Percentiles rank a stretch among this genome's conserved stretches.
Evolutionary conservation across 352 stramenopile species (phyloP).

Genomic region (Globisporangium radiosum): DNA sequence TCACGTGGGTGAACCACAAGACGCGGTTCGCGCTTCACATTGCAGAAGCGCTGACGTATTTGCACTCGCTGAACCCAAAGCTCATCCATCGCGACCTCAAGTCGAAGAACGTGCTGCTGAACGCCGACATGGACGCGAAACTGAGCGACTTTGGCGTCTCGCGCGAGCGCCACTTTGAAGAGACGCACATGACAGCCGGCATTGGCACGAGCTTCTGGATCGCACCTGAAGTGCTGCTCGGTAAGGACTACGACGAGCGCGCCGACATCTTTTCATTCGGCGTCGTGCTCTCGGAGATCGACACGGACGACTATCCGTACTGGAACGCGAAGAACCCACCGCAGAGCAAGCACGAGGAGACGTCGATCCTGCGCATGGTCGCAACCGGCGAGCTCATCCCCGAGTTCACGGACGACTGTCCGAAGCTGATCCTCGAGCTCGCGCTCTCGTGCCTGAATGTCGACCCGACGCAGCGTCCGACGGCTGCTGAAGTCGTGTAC

Average conservation of each 20-base stretch:
- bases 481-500: slow-evolving; percentile 50
- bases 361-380: slow-evolving; percentile 58
- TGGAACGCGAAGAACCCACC: slow-evolving; percentile 49
- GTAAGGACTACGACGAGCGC: slow-evolving; percentile 46
- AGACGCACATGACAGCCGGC: slow-evolving; percentile 63
- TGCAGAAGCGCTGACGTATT: slow-evolving; percentile 47
- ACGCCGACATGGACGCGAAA: slow-evolving; percentile 56
- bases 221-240: slow-evolving; percentile 53
- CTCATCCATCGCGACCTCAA: slow-evolving; percentile 31
- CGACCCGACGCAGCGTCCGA: slow-evolving; percentile 53
- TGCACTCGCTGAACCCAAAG: slow-evolving; percentile 61
- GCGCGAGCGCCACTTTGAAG: slow-evolving; percentile 42
- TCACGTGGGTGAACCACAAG: slow-evolving; percentile 53
- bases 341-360: slow-evolving; percentile 43
- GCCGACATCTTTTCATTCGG: slow-evolving; percentile 53
- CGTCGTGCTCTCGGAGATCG: slow-evolving; percentile 46
- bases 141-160: slow-evolving; percentile 79
- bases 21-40: slow-evolving; percentile 47
- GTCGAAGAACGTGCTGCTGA: slow-evolving; percentile 24
- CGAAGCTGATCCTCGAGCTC: slow-evolving; percentile 35
- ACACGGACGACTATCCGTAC: slow-evolving; percentile 57
- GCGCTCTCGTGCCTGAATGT: slow-evolving; percentile 42
- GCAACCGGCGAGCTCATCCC: slow-evolving; percentile 43
- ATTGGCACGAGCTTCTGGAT: slow-evolving; percentile 74
- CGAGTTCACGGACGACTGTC: slow-evolving; percentile 45